These are phyloP conservation scores for Purpureocillium lavendulum DNA, from an alignment of 2,329 filamentous ascomycete species.

Conservation along the genomic window DNA sequence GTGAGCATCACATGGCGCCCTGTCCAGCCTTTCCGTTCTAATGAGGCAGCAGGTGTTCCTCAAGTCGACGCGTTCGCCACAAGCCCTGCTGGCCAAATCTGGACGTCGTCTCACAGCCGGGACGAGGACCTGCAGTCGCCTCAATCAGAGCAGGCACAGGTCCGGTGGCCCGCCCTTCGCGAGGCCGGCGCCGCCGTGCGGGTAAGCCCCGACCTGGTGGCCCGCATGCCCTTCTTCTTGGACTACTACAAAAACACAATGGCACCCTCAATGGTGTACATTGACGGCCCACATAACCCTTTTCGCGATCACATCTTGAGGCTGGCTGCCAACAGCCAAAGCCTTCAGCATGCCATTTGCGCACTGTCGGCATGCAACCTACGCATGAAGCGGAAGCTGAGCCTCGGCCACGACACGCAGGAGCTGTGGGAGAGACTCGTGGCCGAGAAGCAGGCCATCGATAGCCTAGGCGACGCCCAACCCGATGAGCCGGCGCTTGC, in stretches of 20 bases:
- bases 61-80: constrained; percentile 45
- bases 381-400: constrained; percentile 69
- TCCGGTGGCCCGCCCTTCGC: constrained; percentile 38
- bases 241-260: constrained; percentile 92
- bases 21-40: constrained; percentile 27
- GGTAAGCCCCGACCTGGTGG: constrained; percentile 56
- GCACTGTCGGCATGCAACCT: constrained; percentile 84
- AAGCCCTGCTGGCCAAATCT: constrained; percentile 39
- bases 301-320: constrained; percentile 77
- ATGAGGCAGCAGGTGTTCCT: constrained; percentile 36
- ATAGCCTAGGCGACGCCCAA: constrained; percentile 36
- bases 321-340: constrained; percentile 68
- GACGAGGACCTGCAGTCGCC: constrained; percentile 37
- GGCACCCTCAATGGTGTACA: constrained; percentile 83
- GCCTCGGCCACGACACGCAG: constrained; percentile 48
- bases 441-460: constrained; percentile 36
- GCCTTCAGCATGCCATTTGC: constrained; percentile 87
- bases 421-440: constrained; percentile 39
- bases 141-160: constrained; percentile 34
- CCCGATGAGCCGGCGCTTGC: constrained; percentile 59
- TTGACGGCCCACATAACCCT: constrained; percentile 79
- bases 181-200: constrained; percentile 35
- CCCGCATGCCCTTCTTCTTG: constrained; percentile 80
- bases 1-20: constrained; percentile 33
- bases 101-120: constrained; percentile 31